Evolutionary conservation across 345 rosid genomes (phyloP), one percentile per base, ranked within the genome.

Genomic region (Durio zibethinus): DNA sequence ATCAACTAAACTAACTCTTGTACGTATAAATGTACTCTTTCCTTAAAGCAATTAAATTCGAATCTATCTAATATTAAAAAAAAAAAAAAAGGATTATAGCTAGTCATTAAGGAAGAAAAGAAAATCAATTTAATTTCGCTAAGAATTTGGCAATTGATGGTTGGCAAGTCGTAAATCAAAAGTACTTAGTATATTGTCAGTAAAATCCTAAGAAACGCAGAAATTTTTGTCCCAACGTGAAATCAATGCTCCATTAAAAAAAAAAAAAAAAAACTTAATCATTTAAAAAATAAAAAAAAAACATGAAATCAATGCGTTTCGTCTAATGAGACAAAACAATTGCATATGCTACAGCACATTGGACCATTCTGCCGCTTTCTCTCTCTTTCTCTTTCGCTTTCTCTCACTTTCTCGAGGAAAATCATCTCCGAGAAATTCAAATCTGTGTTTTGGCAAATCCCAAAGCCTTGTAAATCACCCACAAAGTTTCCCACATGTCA

Each of bases 391-490:
- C 11, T 21, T 8, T 35, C 56, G 35, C 20, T 40, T 57, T 25
- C 50, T 31, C 43, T 64, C 36, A 18, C 38, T 8, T 1, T 7
- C 20, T 20, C 18, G 16, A 16, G 43, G 56, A 62, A 45, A 67
- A 76, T 36, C 73, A 62, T 56, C 57, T 60, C 69, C 60, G 14
- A 45, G 6, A 79, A 74, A 7, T 73, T 57, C 54, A 52, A 38
- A 20, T 33, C 60, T 67, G 70, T 7, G 40, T 59, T 60, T 23
- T n/a, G 20, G 36, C 54, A 72, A 25, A 74, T 81, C 79, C 80
- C 73, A 74, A 77, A 79, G 82, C 79, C 79, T 69, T 83, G 71
- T 80, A 56, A 60, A 77, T 50, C 76, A 81, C 78, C 79, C 77
- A 65, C 80, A 71, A 75, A 31, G 6, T 68, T 42, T 45, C 14